A percentile compares a stretch with the other conserved stretches of the same genome.
These are phyloP conservation scores for Xylariaceae sp. DNA, from an alignment of 2,329 filamentous ascomycete genomes.

Conservation along the genomic window DNA sequence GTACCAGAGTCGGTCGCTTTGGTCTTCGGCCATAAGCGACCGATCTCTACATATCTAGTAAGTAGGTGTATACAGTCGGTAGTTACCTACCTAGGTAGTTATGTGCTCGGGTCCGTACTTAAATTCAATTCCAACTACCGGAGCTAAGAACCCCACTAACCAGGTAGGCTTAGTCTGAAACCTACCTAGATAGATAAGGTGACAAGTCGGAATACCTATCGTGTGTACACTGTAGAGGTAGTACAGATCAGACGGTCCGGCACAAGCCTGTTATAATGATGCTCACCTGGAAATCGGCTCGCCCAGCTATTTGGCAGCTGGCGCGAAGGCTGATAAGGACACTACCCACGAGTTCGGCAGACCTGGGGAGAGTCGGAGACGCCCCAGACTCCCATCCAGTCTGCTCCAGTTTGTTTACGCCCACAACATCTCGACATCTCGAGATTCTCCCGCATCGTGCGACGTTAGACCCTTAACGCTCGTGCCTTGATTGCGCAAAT, in stretches of 20 bases:
- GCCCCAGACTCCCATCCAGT: background rate
- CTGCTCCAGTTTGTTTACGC: background rate
- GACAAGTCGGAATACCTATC: background rate
- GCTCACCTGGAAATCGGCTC: background rate
- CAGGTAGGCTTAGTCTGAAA: background rate
- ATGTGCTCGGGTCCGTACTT: background rate
- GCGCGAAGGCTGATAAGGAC: too few species aligned
- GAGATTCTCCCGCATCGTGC: constrained; percentile 4
- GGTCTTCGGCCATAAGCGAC: background rate
- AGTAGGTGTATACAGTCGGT: too few species aligned
- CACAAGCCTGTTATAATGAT: background rate
- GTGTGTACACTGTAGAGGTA: background rate
- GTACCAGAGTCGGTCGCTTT: too few species aligned
- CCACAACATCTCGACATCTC: background rate
- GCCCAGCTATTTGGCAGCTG: background rate
- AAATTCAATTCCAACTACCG: background rate
- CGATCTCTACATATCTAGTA: background rate
- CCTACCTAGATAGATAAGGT: background rate
- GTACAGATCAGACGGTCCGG: background rate
- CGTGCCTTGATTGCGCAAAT: background rate
- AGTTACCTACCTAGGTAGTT: too few species aligned
- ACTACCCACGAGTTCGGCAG: too few species aligned
- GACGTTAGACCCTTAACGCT: constrained; percentile 1
- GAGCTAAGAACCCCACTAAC: background rate
- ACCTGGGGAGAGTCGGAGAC: background rate